Base-by-base conservation (phyloP, 805 yeast species). In the Metschnikowia proteae region DNA sequence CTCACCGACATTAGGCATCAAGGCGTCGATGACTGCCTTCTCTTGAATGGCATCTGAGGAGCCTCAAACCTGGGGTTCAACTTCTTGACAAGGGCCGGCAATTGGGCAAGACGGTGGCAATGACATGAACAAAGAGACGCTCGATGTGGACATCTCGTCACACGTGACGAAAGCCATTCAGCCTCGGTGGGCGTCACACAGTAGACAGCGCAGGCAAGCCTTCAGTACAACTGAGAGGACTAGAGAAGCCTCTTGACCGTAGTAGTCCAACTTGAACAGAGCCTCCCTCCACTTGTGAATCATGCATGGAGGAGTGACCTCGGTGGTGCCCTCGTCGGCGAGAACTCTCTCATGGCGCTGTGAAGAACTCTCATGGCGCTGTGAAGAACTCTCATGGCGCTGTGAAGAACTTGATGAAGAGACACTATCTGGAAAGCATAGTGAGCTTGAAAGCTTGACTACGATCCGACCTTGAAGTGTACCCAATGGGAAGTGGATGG, bases 301-400 rank as follows among this genome's bases (percentile, higher is more conserved):
- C 98, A 94, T 94, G 73, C 98, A 91, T 63, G 99, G 99, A 40
- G 99, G 97, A 35, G 98, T 94, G 51, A 95, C 97, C 77, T 94
- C 99, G 30, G 82, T 73, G 45, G 90, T 63, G 31, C 81, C 79
- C 72, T 85, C 88, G 62, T 88, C 94, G 25, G 66, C 74, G 65
- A 92, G 50, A 86, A 86, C 57, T 82, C 77, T 74, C 99, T 83
- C 59, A 94, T 70, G 35, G 94, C 71, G 45, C 74, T 17, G 17
- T 17, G 17, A 17, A 17, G 17, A 17, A 17, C 17, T 17, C 17
- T 17, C 17, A 17, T 17, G 17, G 17, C 17, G 17, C 17, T 17
- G 17, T 17, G 17, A 17, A 17, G 17, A 17, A 17, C 17, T 17
- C 2, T 17, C 17, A 17, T 17, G 17, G 17, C 17, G 17, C 17